Conservation (phyloP, 225 moss, liverwort and hornwort genomes). For the Pleurozium schreberi region DNA sequence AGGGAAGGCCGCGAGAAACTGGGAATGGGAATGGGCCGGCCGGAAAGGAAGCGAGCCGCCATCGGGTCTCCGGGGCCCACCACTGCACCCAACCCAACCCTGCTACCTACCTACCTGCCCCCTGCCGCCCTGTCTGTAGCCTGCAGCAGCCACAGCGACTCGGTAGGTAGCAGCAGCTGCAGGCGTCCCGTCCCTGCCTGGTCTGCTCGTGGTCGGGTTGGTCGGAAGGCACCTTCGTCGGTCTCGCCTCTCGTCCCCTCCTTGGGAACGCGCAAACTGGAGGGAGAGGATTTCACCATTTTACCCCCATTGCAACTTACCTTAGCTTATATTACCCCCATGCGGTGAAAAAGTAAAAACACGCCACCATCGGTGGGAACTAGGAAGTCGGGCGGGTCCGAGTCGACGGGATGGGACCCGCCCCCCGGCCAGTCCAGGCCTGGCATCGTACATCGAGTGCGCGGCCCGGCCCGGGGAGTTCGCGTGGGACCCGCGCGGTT, state of each 20-base stretch:
- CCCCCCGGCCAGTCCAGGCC: neutral
- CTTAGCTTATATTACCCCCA: no score
- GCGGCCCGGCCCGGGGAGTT: neutral
- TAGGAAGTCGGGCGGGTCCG: neutral
- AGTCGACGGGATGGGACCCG: neutral
- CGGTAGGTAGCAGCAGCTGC: neutral
- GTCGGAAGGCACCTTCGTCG: constrained; percentile 2
- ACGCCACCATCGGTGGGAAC: neutral
- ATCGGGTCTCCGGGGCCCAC: neutral
- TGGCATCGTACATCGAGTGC: neutral
- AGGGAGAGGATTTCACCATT: neutral
- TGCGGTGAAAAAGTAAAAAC: neutral
- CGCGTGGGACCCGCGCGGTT: constrained; percentile 1
- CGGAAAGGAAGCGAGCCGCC: constrained; percentile 19
- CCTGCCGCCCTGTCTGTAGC: neutral
- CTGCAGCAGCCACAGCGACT: neutral
- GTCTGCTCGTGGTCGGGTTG: constrained; percentile 13
- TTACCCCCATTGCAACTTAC: neutral
- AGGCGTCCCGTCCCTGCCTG: neutral
- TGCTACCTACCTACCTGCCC: neutral
- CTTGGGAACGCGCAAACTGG: constrained; percentile 8
- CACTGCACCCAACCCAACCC: neutral
- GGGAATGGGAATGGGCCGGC: neutral
- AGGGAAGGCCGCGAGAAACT: neutral
- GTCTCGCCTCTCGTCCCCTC: constrained; percentile 5